These are phyloP conservation scores for Trifolium subterraneum DNA, from an alignment of 306 rosid species.

Conservation along the genomic window DNA sequence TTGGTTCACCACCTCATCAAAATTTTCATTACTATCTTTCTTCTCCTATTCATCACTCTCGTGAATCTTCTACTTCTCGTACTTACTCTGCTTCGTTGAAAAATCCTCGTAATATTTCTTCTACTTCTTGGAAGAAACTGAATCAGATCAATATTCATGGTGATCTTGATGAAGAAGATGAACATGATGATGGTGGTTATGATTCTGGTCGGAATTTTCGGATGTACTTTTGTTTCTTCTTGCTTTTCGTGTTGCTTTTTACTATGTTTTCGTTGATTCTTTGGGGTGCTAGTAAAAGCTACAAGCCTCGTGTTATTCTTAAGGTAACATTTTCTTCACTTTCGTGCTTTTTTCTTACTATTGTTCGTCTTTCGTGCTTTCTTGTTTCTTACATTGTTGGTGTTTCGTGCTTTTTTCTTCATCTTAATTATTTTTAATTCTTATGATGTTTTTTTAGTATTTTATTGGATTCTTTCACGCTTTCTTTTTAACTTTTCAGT, in stretches of 20 bases:
- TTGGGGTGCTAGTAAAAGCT: slow-evolving; percentile 92
- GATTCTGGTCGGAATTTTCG: slow-evolving; percentile 51
- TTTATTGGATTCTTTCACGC: not conserved
- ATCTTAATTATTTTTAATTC: not conserved
- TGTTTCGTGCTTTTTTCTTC: too few relatives aligned
- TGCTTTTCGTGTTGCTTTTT: slow-evolving; percentile 65
- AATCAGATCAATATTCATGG: slow-evolving; percentile 41
- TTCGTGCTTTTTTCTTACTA: not conserved
- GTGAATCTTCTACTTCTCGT: slow-evolving; percentile 93
- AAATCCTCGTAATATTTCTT: slow-evolving; percentile 48
- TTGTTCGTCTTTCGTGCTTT: too few relatives aligned
- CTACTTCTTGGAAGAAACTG: slow-evolving; percentile 68
- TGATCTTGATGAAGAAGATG: slow-evolving; percentile 33
- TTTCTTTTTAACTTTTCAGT: slow-evolving; percentile 15
- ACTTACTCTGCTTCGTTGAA: slow-evolving; percentile 80
- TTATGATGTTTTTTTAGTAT: not conserved
- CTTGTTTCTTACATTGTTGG: not conserved
- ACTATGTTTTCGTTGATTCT: slow-evolving; percentile 69
- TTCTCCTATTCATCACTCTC: slow-evolving; percentile 94
- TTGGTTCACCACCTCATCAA: slow-evolving; percentile 72
- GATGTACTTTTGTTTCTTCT: slow-evolving; percentile 56
- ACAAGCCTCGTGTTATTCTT: slow-evolving; percentile 57
- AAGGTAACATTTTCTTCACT: slow-evolving; percentile 49
- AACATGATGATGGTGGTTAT: not conserved
- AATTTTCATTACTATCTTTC: slow-evolving; percentile 71